Percentiles rank a stretch among this genome's conserved stretches.
These are phyloP conservation scores for Kodamaea restingae DNA, from an alignment of 805 yeast species.

Conservation along the genomic window DNA sequence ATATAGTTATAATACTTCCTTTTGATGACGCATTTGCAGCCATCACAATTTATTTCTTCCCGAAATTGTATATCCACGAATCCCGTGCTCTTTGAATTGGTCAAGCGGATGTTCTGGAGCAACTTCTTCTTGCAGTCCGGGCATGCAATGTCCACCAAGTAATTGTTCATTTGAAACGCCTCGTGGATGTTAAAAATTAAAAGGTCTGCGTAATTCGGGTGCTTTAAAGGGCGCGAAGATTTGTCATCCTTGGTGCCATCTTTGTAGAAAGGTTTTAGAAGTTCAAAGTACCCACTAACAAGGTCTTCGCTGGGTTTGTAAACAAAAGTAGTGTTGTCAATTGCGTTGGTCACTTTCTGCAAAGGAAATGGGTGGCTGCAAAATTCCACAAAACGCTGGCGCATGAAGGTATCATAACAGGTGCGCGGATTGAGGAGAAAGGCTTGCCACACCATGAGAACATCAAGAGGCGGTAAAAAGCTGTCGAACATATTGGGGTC, in stretches of 20 bases:
- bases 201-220: too few relatives aligned
- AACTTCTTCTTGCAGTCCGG: not conserved
- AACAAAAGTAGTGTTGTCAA: constrained; percentile 13
- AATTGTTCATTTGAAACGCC: constrained; percentile 4
- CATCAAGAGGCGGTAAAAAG: constrained; percentile 21
- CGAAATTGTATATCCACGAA: constrained; percentile 13
- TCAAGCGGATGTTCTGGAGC: constrained; percentile 9
- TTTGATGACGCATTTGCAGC: constrained; percentile 5
- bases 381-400: constrained; percentile 15
- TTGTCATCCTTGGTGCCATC: too few relatives aligned
- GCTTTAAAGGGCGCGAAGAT: too few relatives aligned
- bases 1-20: constrained; percentile 5
- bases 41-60: not conserved
- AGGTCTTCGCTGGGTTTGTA: constrained; percentile 9
- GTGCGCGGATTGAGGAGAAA: constrained; percentile 18
- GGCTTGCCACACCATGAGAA: constrained; percentile 23
- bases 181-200: too few relatives aligned
- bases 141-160: constrained; percentile 2
- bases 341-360: constrained; percentile 7
- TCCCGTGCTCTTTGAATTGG: constrained; percentile 12
- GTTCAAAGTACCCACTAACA: constrained; percentile 6
- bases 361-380: constrained; percentile 19
- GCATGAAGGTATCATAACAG: constrained; percentile 14
- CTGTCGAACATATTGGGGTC: not conserved
- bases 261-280: too few relatives aligned